Base-by-base conservation (phyloP, 805 yeast species). In the Pichia exigua region DNA sequence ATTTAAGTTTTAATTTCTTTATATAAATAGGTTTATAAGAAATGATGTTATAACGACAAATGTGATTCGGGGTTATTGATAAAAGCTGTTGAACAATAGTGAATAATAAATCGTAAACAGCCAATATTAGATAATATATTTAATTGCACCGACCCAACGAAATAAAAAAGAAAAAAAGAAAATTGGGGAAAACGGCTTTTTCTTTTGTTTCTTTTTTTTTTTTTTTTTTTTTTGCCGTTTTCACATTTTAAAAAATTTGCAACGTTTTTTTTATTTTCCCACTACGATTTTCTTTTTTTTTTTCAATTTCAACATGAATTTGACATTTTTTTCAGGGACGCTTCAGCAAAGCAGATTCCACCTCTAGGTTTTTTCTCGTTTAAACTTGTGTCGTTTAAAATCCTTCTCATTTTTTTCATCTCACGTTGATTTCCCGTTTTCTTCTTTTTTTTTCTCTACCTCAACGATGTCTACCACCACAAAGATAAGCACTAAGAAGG, bases 241-340 rank as follows among this genome's bases (percentile, higher is more conserved):
- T 42, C 7, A 11, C 21, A 12, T 24, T 17, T 21, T 17, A 32
- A 24, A 24, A 7, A 7, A 5, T 24, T 24, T 24, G 26, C 26
- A 24, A 4, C 17, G 22, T 15, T 38, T n/a, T 38, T 38, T 38
- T 24, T 24, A 5, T 5, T 24, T 24, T 24, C 26, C 4, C 26
- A 24, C 26, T 24, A 24, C 41, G n/a, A 2, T 20, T 18, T 18
- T 12, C 35, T 20, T 38, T 38, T 38, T 4, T 45, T 32, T 32
- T 32, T 5, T 24, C 26, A 24, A 4, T 24, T 43, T 20, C 44
- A 47, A 58, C 43, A 57, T 44, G n/a, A 59, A 55, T 42, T 66
- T 50, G 30, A 63, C 64, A 2, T 64, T 59, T 49, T 27, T 27
- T 26, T n/a, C n/a, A n/a, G n/a, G n/a, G n/a, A n/a, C n/a, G n/a